Evolutionary conservation across 1,284 basidiomycete species (phyloP).

Genomic region (Phylloboletellus chloephorus): DNA sequence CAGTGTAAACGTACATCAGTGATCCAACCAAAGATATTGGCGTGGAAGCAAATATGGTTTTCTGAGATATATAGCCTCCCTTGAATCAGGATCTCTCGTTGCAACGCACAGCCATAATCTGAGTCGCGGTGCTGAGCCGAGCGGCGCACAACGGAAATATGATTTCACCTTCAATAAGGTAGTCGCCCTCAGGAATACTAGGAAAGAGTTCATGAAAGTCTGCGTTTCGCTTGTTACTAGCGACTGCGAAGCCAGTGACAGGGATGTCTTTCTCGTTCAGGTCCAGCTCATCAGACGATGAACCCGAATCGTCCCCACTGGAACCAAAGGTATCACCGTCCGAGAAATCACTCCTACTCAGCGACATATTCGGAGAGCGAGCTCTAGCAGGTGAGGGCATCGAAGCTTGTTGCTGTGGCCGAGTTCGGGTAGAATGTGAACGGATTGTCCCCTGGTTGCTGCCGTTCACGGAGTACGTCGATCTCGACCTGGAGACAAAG

Average conservation of each 20-base stretch:
- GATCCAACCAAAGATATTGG: constrained; percentile 99
- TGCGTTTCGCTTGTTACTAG: constrained; percentile 89
- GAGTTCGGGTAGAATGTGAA: constrained; percentile 1
- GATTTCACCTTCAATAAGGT: constrained; percentile 90
- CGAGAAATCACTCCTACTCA: constrained; percentile 23
- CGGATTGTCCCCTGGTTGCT: constrained; percentile 6
- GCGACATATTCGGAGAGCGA: constrained; percentile 20
- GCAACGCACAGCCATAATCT: constrained; percentile 97
- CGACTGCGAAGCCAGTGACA: constrained; percentile 93
- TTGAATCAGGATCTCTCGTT: constrained; percentile 95
- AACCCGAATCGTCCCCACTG: constrained; percentile 33
- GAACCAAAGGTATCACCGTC: constrained; percentile 27
- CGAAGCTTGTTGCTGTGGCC: constrained; percentile 2
- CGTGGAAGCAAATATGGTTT: constrained; percentile 97
- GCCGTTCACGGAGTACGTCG: constrained; percentile 15
- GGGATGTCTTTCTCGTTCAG: constrained; percentile 70
- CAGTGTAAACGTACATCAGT: constrained; percentile 68
- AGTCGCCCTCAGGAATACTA: constrained; percentile 89
- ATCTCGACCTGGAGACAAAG: constrained; percentile 17
- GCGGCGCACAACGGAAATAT: constrained; percentile 3
- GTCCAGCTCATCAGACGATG: constrained; percentile 41
- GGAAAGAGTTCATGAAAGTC: constrained; percentile 95
- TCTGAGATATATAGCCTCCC: constrained; percentile 96
- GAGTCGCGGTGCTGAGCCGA: constrained; percentile 10
- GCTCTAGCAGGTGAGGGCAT: constrained; percentile 9